phyloP scores from a whole-genome alignment of 2,329 filamentous ascomycete species.

The Neofusicoccum cordaticola region DNA sequence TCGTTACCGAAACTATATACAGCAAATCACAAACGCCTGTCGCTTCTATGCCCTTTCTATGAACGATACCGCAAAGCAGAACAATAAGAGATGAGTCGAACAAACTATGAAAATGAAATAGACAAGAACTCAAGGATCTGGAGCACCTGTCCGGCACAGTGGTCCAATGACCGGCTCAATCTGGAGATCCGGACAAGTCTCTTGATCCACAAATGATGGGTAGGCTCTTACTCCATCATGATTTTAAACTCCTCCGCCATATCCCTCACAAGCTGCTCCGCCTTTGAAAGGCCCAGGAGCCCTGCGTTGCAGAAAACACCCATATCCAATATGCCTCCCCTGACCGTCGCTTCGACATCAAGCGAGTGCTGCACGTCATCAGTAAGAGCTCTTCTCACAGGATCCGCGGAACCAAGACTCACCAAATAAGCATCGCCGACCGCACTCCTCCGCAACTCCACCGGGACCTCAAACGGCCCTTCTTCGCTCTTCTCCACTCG shows the following conservation, averaged over 20 bases:
- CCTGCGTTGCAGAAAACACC: slow-evolving; percentile 51
- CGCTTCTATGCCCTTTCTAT: no score
- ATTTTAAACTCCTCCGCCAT: slow-evolving; percentile 21
- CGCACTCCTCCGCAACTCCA: slow-evolving; percentile 25
- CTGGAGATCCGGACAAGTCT: not conserved
- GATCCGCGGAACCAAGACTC: slow-evolving; percentile 23
- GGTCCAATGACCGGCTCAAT: not conserved
- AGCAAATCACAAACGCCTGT: no score
- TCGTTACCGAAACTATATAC: no score
- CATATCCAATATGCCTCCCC: slow-evolving; percentile 49
- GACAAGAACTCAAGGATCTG: no score
- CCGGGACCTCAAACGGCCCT: slow-evolving; percentile 19
- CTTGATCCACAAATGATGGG: no score
- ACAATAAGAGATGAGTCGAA: no score
- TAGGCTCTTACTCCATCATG: not conserved
- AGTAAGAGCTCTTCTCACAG: not conserved
- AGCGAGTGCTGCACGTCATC: slow-evolving; percentile 44
- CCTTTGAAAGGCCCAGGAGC: slow-evolving; percentile 40
- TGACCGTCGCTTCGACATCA: slow-evolving; percentile 55
- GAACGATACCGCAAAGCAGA: no score
- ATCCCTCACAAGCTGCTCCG: slow-evolving; percentile 35
- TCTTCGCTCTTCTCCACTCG: slow-evolving; percentile 20
- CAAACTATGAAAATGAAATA: no score
- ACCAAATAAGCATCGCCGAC: slow-evolving; percentile 38
- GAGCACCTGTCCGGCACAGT: not conserved